A percentile compares a stretch with the other conserved stretches of the same genome.
Conservation (phyloP, 108 stramenopile species). For the Ochromonas danica region DNA sequence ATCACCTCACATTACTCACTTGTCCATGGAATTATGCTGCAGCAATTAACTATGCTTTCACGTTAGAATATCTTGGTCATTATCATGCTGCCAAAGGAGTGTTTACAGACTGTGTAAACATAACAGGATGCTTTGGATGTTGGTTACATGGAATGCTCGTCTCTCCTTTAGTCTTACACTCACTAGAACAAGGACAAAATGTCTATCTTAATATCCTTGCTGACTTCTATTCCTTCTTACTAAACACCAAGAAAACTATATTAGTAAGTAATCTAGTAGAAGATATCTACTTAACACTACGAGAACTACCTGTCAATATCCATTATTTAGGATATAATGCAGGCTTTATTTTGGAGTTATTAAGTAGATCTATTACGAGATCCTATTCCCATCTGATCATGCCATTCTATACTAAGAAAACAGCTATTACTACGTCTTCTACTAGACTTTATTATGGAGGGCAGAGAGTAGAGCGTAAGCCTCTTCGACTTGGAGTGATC, state of each 20-base stretch:
- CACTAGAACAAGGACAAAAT: not conserved
- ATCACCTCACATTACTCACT: not conserved
- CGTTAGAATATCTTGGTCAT: not conserved
- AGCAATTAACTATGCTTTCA: not conserved
- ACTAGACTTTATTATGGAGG: no score
- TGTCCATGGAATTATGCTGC: not conserved
- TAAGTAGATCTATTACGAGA: not conserved
- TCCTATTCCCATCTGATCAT: not conserved
- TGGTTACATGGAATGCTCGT: not conserved
- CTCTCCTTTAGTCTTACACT: not conserved
- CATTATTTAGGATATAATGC: not conserved
- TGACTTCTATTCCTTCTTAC: not conserved
- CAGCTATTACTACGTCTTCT: no score
- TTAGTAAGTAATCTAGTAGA: not conserved
- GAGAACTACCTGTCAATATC: not conserved
- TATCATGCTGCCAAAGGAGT: not conserved
- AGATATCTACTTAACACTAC: not conserved
- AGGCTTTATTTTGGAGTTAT: not conserved
- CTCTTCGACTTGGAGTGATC: not conserved
- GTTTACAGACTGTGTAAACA: not conserved
- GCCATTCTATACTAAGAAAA: not conserved
- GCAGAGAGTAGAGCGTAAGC: not conserved
- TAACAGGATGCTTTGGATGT: not conserved
- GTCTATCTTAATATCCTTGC: not conserved
- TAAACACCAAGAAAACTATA: not conserved